Percentiles rank a stretch among this genome's conserved stretches.
Evolutionary conservation across 1,139 yeast species (phyloP).

Genomic region (Yamadazyma atmosphaerica): DNA sequence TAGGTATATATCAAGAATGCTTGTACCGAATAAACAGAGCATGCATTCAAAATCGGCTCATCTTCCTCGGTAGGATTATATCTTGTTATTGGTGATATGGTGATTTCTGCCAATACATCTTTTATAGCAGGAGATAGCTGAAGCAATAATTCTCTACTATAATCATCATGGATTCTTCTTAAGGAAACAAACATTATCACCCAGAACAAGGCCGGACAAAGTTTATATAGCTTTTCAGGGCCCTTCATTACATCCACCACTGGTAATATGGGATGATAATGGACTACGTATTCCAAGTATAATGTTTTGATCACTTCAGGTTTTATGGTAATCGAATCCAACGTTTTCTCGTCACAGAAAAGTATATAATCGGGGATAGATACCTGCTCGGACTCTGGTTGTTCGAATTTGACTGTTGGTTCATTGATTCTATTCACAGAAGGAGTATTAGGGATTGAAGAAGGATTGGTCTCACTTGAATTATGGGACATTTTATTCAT

Average conservation of each 20-base stretch:
- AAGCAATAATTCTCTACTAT: constrained; percentile 41
- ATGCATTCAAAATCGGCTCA: constrained; percentile 80
- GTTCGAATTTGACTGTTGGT: background rate
- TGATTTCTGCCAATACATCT: constrained; percentile 78
- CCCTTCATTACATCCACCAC: constrained; percentile 81
- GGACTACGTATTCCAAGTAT: constrained; percentile 66
- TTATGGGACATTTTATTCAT: constrained; percentile 7
- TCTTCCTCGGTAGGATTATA: constrained; percentile 74
- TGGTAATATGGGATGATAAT: constrained; percentile 84
- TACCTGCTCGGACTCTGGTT: constrained; percentile 3
- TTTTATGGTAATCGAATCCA: constrained; percentile 64
- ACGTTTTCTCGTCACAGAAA: constrained; percentile 60
- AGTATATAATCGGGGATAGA: constrained; percentile 41
- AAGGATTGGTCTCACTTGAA: constrained; percentile 17
- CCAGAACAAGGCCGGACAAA: constrained; percentile 93
- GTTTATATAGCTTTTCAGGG: constrained; percentile 72
- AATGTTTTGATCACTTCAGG: constrained; percentile 64
- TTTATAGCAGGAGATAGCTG: constrained; percentile 70
- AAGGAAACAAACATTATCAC: constrained; percentile 84
- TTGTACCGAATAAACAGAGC: constrained; percentile 93
- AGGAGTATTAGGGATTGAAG: constrained; percentile 35
- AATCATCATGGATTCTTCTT: constrained; percentile 52
- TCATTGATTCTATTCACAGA: constrained; percentile 21
- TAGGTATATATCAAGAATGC: constrained; percentile 84
- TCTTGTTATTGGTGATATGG: constrained; percentile 86